A percentile compares a stretch with the other conserved stretches of the same genome.
phyloP scores from a whole-genome alignment of 768 basidiomycete species.

The Mycena sanguinolenta region DNA sequence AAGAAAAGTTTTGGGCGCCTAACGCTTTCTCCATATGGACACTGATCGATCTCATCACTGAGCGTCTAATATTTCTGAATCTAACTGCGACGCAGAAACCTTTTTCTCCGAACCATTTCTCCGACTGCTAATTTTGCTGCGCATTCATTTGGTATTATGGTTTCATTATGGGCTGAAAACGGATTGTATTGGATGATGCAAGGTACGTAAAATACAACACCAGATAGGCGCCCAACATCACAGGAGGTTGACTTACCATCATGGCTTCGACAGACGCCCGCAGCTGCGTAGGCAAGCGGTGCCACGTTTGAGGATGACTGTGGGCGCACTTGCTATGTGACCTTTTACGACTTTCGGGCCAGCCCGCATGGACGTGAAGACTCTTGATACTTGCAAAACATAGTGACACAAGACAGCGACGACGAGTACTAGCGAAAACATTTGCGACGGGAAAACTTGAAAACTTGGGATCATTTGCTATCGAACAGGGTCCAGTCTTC shows the following conservation, averaged over 20 bases:
- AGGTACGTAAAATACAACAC: constrained; percentile 26
- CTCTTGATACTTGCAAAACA: constrained; percentile 60
- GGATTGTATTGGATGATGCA: constrained; percentile 19
- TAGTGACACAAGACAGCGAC: constrained; percentile 61
- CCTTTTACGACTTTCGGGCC: constrained; percentile 22
- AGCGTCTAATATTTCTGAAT: background rate
- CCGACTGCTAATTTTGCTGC: background rate
- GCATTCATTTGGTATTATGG: background rate
- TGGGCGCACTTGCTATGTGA: constrained; percentile 20
- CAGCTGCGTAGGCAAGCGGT: constrained; percentile 3
- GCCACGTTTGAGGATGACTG: constrained; percentile 10
- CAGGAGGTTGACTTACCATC: constrained; percentile 20
- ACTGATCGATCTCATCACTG: background rate
- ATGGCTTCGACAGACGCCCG: constrained; percentile 34
- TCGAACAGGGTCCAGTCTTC: constrained; percentile 66
- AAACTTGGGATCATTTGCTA: constrained; percentile 68
- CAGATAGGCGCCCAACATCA: background rate
- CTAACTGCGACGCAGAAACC: too few species aligned
- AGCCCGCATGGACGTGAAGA: constrained; percentile 40
- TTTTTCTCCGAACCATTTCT: too few species aligned
- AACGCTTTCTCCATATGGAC: constrained; percentile 17
- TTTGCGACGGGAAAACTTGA: constrained; percentile 73
- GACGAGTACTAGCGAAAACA: constrained; percentile 67
- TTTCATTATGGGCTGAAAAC: too few species aligned
- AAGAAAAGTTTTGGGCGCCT: constrained; percentile 30